Base-by-base conservation (phyloP, 2,329 filamentous ascomycete species). In the Fusarium veterinarium region DNA sequence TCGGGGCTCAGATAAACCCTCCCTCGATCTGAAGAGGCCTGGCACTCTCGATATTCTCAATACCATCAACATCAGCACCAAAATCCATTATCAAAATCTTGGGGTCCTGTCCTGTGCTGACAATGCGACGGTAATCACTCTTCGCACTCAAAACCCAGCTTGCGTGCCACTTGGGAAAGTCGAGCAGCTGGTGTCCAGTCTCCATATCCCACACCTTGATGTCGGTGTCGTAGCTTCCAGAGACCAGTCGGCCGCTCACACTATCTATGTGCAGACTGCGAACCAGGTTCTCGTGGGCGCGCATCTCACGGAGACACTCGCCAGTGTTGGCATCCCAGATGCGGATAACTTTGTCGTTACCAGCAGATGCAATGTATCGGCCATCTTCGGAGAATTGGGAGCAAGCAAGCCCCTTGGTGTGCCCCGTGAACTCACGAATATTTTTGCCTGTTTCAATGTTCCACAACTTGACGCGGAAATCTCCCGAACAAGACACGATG, bases 91-190 rank as follows among this genome's bases (percentile, higher is more conserved):
- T 92, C 65, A 98, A 84, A 57, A 97, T 95, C 79, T 97, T 92
- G 38, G 95, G 93, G 78, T 98, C 95, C 82, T 99, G 96, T 55
- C 95, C 96, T 1, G 95, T 97, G 76, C 94, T 96, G 70, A 99
- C 93, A 71, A 99, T 96, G 69, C 96, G 91, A 66, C 95, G 89
- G 82, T 98, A 98, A 80, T 99, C 95, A 71, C 93, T 95, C 87
- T 98, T 98, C 57, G 96, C 96, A 72, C 94, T 95, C 66, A 99
- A 85, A 78, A 99, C 97, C 96, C 96, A 99, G 82, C 94, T 97
- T 16, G 92, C 92, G 65, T 97, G 97, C 95, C 95, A 98, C 75
- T 93, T 91, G n/a, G 95, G 93, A 77, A 98, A 95, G 76, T 95
- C 91, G 70, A 97, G 89, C 67, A 95, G 88, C 75, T 94, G 88